phyloP scores from a whole-genome alignment of 371 early-diverging fungal species.

The Mucor indicus region DNA sequence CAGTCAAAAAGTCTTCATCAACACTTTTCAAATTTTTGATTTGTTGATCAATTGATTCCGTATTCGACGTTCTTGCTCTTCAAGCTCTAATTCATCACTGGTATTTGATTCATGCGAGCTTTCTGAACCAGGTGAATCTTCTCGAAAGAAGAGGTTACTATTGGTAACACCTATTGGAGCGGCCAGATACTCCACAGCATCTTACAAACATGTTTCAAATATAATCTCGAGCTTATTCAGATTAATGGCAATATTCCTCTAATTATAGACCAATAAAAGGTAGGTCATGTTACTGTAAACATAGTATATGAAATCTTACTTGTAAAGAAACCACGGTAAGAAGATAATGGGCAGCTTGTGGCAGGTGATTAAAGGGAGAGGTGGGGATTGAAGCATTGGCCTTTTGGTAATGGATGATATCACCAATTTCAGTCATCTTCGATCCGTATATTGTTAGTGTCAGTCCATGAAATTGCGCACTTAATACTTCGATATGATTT shows the following conservation, averaged over 20 bases:
- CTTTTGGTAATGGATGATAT: slow-evolving; percentile 12
- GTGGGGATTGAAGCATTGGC: slow-evolving; percentile 9
- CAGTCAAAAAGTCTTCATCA: slow-evolving; percentile 8
- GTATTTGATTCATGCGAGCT: slow-evolving; percentile 11
- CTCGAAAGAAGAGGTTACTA: slow-evolving; percentile 11
- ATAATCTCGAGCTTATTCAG: slow-evolving; percentile 8
- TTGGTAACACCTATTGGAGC: slow-evolving; percentile 12
- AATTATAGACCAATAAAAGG: slow-evolving; percentile 11
- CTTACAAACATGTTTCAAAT: slow-evolving; percentile 12
- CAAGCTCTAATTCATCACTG: slow-evolving; percentile 11
- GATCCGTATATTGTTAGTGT: slow-evolving; percentile 12
- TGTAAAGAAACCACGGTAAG: slow-evolving; percentile 10
- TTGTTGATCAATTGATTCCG: slow-evolving; percentile 11
- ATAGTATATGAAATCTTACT: slow-evolving; percentile 13
- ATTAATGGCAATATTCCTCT: slow-evolving; percentile 13
- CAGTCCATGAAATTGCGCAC: slow-evolving; percentile 10
- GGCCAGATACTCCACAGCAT: slow-evolving; percentile 15
- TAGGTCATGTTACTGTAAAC: slow-evolving; percentile 12
- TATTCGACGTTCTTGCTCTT: slow-evolving; percentile 15
- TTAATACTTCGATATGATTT: slow-evolving; percentile 11
- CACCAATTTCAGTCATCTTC: slow-evolving; percentile 11
- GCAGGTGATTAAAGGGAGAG: slow-evolving; percentile 7
- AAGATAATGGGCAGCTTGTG: slow-evolving; percentile 11
- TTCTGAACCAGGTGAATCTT: slow-evolving; percentile 14
- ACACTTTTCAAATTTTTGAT: slow-evolving; percentile 5